These are phyloP conservation scores for Malus hybrid DNA, from an alignment of 331 rosid genomes.

Conservation along the genomic window DNA sequence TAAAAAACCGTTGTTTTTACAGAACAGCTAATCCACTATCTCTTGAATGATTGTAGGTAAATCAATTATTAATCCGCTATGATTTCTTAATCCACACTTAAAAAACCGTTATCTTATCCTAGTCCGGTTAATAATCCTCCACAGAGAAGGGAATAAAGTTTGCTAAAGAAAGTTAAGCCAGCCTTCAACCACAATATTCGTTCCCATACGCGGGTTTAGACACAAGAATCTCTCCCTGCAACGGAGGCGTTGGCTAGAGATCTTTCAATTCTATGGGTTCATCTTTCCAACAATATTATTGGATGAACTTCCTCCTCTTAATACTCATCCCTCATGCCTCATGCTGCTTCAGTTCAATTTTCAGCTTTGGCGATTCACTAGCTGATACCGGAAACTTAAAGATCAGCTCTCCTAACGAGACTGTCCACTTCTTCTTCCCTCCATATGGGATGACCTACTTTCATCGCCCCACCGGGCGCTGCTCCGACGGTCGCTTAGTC, in stretches of 20 bases:
- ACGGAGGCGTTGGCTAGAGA: neutral
- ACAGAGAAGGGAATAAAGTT: conserved; percentile 77
- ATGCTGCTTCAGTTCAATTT: neutral
- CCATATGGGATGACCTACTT: conserved; percentile 39
- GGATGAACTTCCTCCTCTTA: neutral
- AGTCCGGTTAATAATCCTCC: conserved; percentile 20
- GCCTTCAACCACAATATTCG: too few species aligned
- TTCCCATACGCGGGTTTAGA: too few species aligned
- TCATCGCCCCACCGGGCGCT: conserved; percentile 19
- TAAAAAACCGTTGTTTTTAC: too few species aligned
- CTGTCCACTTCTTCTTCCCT: conserved; percentile 1
- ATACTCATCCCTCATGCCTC: neutral
- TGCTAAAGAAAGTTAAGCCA: conserved; percentile 34
- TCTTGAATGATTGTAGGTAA: too few species aligned
- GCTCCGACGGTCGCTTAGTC: conserved; percentile 43
- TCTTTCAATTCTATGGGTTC: neutral
- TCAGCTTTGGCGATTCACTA: conserved; percentile 30
- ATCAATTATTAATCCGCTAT: too few species aligned
- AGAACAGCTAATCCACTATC: too few species aligned
- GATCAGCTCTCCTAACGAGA: neutral
- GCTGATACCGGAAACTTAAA: conserved; percentile 39
- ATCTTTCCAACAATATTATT: neutral
- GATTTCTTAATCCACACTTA: too few species aligned
- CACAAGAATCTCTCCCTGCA: too few species aligned
- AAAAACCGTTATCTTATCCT: too few species aligned